A percentile compares a stretch with the other conserved stretches of the same genome.
These are phyloP conservation scores for Nitzschia putrida DNA, from an alignment of 108 stramenopile species.

Conservation along the genomic window DNA sequence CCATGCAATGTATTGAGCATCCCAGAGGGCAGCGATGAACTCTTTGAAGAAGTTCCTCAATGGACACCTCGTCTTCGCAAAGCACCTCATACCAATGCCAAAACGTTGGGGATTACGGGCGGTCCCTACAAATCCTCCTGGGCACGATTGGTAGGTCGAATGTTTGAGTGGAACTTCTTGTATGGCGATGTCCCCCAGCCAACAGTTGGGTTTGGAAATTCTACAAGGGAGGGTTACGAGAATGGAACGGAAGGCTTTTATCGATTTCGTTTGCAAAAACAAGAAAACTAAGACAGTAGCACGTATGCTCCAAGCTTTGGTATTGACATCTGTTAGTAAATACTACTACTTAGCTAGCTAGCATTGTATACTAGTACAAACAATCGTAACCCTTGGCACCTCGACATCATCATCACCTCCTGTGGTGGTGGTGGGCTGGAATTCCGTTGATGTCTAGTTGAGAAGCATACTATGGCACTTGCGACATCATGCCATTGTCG, in stretches of 20 bases:
- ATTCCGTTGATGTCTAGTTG: too few relatives aligned
- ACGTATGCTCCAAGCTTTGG: not conserved
- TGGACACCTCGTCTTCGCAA: slow-evolving; percentile 3
- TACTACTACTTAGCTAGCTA: too few relatives aligned
- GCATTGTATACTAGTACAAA: too few relatives aligned
- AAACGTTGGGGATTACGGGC: slow-evolving; percentile 5
- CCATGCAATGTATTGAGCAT: slow-evolving; percentile 17
- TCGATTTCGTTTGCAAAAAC: not conserved
- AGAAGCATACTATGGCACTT: too few relatives aligned
- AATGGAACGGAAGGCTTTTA: slow-evolving; percentile 20
- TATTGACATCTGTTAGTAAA: too few relatives aligned
- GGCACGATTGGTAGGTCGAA: slow-evolving; percentile 12
- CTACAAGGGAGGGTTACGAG: slow-evolving; percentile 22
- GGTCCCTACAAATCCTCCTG: slow-evolving; percentile 21
- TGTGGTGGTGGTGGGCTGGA: too few relatives aligned
- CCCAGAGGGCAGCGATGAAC: not conserved
- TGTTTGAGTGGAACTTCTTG: slow-evolving; percentile 31
- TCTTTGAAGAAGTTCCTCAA: not conserved
- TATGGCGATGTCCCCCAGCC: slow-evolving; percentile 15
- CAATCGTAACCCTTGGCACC: too few relatives aligned
- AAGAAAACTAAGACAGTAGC: not conserved
- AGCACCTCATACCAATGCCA: slow-evolving; percentile 15
- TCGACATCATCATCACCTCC: too few relatives aligned
- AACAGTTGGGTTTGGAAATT: slow-evolving; percentile 25
- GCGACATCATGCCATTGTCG: too few relatives aligned